These are phyloP conservation scores for Euphorbia peplus DNA, from an alignment of 345 rosid species.

Conservation along the genomic window DNA sequence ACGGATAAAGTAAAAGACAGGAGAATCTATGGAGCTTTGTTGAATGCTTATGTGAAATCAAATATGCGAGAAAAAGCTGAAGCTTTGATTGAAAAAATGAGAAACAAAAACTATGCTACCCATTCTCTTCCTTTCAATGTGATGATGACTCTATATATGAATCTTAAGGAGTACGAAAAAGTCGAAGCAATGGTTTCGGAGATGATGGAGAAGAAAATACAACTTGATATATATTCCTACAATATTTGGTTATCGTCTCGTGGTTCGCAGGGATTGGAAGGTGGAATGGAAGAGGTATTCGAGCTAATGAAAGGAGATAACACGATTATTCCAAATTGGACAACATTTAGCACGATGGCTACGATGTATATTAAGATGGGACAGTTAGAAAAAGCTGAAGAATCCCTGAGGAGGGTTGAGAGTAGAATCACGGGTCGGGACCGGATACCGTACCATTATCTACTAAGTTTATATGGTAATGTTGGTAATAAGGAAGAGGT, in stretches of 20 bases:
- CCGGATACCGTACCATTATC: conserved; percentile 85
- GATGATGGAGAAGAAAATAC: conserved; percentile 68
- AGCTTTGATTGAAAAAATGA: conserved; percentile 56
- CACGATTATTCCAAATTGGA: conserved; percentile 71
- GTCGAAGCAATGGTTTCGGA: conserved; percentile 67
- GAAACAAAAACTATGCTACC: conserved; percentile 55
- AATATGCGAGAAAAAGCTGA: conserved; percentile 69
- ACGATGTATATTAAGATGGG: conserved; percentile 85
- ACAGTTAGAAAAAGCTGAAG: conserved; percentile 68
- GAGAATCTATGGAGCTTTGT: conserved; percentile 77
- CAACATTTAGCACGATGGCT: conserved; percentile 90
- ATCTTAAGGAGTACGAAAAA: conserved; percentile 62
- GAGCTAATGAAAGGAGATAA: conserved; percentile 65
- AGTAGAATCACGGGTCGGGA: conserved; percentile 75
- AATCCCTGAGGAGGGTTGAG: conserved; percentile 72
- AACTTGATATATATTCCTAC: conserved; percentile 76
- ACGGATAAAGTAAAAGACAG: conserved; percentile 65
- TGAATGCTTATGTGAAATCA: conserved; percentile 67
- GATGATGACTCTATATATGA: conserved; percentile 98
- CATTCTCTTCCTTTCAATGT: conserved; percentile 84
- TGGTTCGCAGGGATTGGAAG: conserved; percentile 62
- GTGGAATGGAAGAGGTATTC: conserved; percentile 74
- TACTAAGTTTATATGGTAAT: conserved; percentile 73
- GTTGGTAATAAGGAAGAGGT: conserved; percentile 68
- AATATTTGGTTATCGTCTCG: conserved; percentile 91